Percentiles rank a stretch among this genome's conserved stretches.
Evolutionary conservation across 2,329 filamentous ascomycete species (phyloP).

Genomic region (Arthrobotrys sinensis): DNA sequence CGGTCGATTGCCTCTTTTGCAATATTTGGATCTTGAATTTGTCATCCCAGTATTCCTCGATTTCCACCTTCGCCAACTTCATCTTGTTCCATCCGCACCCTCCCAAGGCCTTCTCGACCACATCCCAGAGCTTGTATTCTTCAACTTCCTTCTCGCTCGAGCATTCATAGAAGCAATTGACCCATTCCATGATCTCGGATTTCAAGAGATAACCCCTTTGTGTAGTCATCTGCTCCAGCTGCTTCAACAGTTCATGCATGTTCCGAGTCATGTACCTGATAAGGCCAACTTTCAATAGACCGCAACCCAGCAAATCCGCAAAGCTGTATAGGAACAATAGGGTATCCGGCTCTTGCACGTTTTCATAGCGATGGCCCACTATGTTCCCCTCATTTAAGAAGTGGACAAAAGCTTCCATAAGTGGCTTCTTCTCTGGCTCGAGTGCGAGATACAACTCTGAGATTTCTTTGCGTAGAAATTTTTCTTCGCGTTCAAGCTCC

Average conservation of each 20-base stretch:
- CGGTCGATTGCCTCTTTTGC: not conserved
- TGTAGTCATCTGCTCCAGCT: not conserved
- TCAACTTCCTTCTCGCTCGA: slow-evolving; percentile 9
- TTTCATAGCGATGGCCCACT: not conserved
- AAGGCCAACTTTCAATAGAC: slow-evolving; percentile 5
- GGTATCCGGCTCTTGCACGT: not conserved
- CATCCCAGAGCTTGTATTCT: slow-evolving; percentile 21
- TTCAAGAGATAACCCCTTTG: not conserved
- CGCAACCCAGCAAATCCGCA: not conserved
- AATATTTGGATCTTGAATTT: not conserved
- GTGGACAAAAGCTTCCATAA: slow-evolving; percentile 1
- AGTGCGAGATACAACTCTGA: slow-evolving; percentile 1
- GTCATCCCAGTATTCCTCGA: slow-evolving; percentile 12
- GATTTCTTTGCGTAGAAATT: not conserved
- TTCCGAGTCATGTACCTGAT: not conserved
- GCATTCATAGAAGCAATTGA: slow-evolving; percentile 40
- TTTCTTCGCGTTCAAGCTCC: not conserved
- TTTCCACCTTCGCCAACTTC: not conserved
- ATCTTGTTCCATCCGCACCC: not conserved
- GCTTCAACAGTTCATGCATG: not conserved
- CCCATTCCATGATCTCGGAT: slow-evolving; percentile 30
- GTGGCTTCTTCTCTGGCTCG: not conserved
- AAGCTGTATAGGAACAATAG: slow-evolving; percentile 37
- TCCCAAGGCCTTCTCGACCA: slow-evolving; percentile 10
- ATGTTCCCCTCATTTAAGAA: slow-evolving; percentile 31